Evolutionary conservation across 495 filamentous ascomycete species (phyloP).

Genomic region (Cudoniella acicularis): DNA sequence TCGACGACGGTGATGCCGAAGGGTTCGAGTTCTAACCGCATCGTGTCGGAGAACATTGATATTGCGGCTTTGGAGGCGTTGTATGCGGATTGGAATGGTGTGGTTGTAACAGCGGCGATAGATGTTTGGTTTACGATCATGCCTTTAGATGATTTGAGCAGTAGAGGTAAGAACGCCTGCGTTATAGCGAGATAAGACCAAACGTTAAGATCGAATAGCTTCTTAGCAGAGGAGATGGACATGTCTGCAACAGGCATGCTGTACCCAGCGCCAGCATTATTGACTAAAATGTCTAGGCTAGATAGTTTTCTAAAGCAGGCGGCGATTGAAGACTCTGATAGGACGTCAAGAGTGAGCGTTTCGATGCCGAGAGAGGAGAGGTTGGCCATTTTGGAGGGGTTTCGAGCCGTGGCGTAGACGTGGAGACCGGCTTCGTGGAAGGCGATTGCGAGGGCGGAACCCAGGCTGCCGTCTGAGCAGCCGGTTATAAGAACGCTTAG

Average conservation of each 20-base stretch:
- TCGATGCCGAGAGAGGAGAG: slow-evolving; percentile 37
- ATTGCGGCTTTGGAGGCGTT: slow-evolving; percentile 4
- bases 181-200: slow-evolving; percentile 46
- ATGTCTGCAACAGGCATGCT: slow-evolving; percentile 45
- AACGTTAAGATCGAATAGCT: slow-evolving; percentile 51
- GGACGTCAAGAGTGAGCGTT: slow-evolving; percentile 44
- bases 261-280: slow-evolving; percentile 49
- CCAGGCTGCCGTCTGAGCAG: slow-evolving; percentile 41
- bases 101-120: slow-evolving; percentile 38
- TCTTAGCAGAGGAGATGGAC: slow-evolving; percentile 36
- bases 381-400: slow-evolving; percentile 32
- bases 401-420: slow-evolving; percentile 43
- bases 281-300: slow-evolving; percentile 43
- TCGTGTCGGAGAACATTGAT: not conserved
- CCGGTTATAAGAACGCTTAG: slow-evolving; percentile 39
- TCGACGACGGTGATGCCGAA: slow-evolving; percentile 46
- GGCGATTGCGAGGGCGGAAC: slow-evolving; percentile 36
- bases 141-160: slow-evolving; percentile 39
- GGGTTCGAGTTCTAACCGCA: slow-evolving; percentile 13
- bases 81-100: slow-evolving; percentile 37
- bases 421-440: slow-evolving; percentile 33
- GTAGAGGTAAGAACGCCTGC: slow-evolving; percentile 49
- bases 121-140: slow-evolving; percentile 46
- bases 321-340: slow-evolving; percentile 34
- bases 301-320: slow-evolving; percentile 21